Evolutionary conservation across 179 eudicot species (phyloP).

Genomic region (Amaranthus tricolor): DNA sequence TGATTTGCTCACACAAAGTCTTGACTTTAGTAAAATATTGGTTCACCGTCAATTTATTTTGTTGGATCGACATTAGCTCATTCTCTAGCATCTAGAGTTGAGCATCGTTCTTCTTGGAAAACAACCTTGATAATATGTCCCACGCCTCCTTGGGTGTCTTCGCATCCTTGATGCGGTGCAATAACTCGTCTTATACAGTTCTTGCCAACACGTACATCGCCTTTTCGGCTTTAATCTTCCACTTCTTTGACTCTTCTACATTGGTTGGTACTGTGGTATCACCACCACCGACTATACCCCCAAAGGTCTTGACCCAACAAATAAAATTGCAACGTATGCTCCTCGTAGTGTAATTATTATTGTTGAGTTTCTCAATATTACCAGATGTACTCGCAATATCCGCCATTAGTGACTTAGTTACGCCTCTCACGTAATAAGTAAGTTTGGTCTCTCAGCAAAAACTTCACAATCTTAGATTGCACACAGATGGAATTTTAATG

Average conservation of each 20-base stretch:
- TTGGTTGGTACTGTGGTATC: constrained; percentile 14
- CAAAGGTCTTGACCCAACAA: constrained; percentile 34
- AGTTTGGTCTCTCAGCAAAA: constrained; percentile 2
- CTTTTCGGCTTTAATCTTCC: constrained; percentile 25
- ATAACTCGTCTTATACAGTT: too few species aligned
- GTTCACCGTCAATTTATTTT: constrained; percentile 15
- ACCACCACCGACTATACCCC: constrained; percentile 28
- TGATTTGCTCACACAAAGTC: constrained; percentile 16
- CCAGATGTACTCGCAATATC: constrained; percentile 4
- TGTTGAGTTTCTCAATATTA: constrained; percentile 29
- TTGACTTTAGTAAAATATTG: constrained; percentile 16
- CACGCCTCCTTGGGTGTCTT: constrained; percentile 22
- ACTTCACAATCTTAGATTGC: not conserved
- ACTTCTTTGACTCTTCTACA: constrained; percentile 2
- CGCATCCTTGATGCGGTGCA: constrained; percentile 8
- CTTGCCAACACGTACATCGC: constrained; percentile 20
- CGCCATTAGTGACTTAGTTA: constrained; percentile 7
- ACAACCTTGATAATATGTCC: not conserved
- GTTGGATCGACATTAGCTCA: constrained; percentile 4
- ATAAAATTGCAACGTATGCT: constrained; percentile 20
- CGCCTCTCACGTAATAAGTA: not conserved
- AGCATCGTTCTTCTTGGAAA: constrained; percentile 15
- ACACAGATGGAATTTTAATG: not conserved
- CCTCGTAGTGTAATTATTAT: constrained; percentile 26
- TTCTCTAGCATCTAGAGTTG: constrained; percentile 21